Evolutionary conservation across 495 filamentous ascomycete species (phyloP), one percentile per base, ranked within the genome.

Genomic region (Melanomma pulvis-pyrius): DNA sequence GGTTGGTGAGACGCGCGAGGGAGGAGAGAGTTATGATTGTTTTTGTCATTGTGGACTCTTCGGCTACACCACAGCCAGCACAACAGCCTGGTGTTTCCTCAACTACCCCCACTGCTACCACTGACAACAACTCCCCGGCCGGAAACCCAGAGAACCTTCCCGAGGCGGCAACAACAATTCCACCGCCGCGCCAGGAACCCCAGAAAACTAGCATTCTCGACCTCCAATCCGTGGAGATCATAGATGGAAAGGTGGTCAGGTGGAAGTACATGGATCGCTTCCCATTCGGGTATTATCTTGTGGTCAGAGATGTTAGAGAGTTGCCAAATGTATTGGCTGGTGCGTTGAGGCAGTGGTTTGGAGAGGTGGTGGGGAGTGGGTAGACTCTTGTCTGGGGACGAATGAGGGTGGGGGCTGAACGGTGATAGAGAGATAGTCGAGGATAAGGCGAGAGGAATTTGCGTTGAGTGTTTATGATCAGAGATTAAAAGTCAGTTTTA

Each of bases 1-100:
- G 92, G 21, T 82, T 98, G 24, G 86, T 98, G 4, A 79, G 94
- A 7, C 88, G 92, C 71, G 93, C 94, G 2, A 86, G 90, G 69
- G 93, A 97, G 75, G 92, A 97, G 76, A 81, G 91, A 11, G 93
- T 99, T 71, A 97, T 99, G 94, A 88, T 98, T 56, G 92, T 99
- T 0, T 99, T 98, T 70, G 88, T 99, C 51, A 89, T 99, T 65
- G 89, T 98, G 67, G 94, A 98, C 79, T 87, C 92, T 34, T 82
- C 88, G 48, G 71, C 64, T 63, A 67, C 54, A 57, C 69, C 56
- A 61, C 73, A 69, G 22, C 41, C 61, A n/a, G 30, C 32, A 2
- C 5, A 4, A 21, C n/a, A 30, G 6, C 5, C n/a, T 32, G 28
- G 52, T 6, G 25, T 11, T 15, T 24, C 30, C 1, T 9, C 52